Percentiles rank a stretch among this genome's conserved stretches.
These are phyloP conservation scores for Colletotrichum viniferum DNA, from an alignment of 2,329 filamentous ascomycete genomes.

Conservation along the genomic window DNA sequence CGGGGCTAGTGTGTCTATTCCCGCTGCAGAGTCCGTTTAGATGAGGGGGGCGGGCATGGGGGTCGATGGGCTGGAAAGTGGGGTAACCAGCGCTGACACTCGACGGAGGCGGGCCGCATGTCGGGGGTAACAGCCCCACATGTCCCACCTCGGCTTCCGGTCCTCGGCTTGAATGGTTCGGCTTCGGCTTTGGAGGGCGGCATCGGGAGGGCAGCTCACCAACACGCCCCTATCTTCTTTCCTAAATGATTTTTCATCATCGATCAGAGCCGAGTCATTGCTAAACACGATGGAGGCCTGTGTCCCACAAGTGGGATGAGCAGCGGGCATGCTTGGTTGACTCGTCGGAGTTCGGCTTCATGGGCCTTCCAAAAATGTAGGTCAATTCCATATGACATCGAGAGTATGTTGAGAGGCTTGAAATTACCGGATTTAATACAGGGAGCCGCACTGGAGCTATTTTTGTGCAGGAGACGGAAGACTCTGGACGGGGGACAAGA, in stretches of 20 bases:
- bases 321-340: neutral
- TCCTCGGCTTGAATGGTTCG: neutral
- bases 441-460: too few relatives aligned
- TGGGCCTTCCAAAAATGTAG: too few relatives aligned
- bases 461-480: neutral
- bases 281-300: fast-evolving
- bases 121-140: neutral
- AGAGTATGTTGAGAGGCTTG: neutral
- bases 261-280: neutral
- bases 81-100: neutral
- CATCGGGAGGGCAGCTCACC: neutral
- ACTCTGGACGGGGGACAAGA: neutral
- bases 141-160: neutral
- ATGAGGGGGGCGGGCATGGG: neutral
- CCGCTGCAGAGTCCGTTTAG: neutral
- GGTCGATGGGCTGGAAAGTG: neutral
- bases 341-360: neutral
- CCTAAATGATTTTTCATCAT: too few relatives aligned
- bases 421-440: fast-evolving
- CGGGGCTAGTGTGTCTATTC: neutral
- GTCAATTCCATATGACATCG: too few relatives aligned
- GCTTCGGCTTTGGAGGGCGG: neutral
- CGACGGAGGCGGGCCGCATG: neutral
- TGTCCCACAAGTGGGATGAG: neutral
- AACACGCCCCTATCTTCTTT: neutral